Conservation (phyloP, 352 stramenopile species). For the Phytopythium kandeliae region DNA sequence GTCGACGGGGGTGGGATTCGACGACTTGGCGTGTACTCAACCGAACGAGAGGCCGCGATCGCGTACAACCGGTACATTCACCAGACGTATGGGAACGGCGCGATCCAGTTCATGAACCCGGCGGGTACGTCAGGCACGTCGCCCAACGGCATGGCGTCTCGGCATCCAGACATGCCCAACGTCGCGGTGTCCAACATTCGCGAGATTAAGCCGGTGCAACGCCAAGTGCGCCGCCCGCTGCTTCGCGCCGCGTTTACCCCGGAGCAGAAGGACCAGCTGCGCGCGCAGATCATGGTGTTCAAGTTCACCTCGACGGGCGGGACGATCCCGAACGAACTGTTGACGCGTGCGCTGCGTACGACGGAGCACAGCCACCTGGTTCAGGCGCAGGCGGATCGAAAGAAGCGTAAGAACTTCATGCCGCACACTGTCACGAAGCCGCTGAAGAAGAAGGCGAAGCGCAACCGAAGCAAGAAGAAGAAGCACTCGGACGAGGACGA, state of each 20-base stretch:
- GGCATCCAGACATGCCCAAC: constrained; percentile 25
- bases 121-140: constrained; percentile 25
- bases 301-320: constrained; percentile 83
- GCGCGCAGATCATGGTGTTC: constrained; percentile 90
- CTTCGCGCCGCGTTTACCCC: constrained; percentile 63
- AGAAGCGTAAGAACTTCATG: constrained; percentile 75
- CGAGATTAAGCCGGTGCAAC: constrained; percentile 54
- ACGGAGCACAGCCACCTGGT: constrained; percentile 44
- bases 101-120: constrained; percentile 84
- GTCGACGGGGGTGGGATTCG: constrained; percentile 78
- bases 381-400: constrained; percentile 48
- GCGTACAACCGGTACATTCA: constrained; percentile 86
- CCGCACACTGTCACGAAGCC: constrained; percentile 49
- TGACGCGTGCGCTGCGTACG: constrained; percentile 65
- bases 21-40: constrained; percentile 58
- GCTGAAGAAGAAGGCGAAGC: constrained; percentile 64
- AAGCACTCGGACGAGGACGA: constrained; percentile 78
- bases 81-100: constrained; percentile 74
- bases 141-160: constrained; percentile 8
- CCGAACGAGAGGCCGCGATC: constrained; percentile 72
- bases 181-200: constrained; percentile 43
- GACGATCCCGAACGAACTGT: constrained; percentile 70
- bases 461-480: constrained; percentile 53
- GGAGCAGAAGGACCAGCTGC: constrained; percentile 86
- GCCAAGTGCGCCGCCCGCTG: constrained; percentile 23